Evolutionary conservation across 179 eudicot genomes (phyloP).

Genomic region (Amaranthus tricolor): DNA sequence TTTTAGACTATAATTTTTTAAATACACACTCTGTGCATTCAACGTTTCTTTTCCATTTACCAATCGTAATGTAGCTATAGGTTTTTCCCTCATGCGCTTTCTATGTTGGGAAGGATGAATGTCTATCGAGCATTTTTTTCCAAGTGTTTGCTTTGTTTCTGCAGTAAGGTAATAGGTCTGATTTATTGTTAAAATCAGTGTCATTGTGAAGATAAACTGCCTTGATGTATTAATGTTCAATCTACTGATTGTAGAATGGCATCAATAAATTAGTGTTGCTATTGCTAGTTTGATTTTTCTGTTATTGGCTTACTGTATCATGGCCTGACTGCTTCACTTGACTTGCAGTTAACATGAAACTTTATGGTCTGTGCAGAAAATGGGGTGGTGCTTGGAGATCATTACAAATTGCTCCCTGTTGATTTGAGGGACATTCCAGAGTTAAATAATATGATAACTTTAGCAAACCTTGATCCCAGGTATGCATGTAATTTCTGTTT

Average conservation of each 20-base stretch:
- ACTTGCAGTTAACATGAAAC: slow-evolving; percentile 14
- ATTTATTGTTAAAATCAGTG: not conserved
- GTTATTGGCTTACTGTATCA: not conserved
- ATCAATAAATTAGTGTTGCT: not conserved
- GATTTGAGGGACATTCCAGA: slow-evolving; percentile 73
- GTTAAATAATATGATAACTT: slow-evolving; percentile 53
- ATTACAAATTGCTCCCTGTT: slow-evolving; percentile 88
- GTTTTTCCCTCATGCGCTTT: not conserved
- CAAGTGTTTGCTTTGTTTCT: not conserved
- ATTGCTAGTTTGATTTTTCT: not conserved
- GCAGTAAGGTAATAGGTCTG: not conserved
- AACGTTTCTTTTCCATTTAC: not conserved
- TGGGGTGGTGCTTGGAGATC: slow-evolving; percentile 78
- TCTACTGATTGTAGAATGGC: not conserved
- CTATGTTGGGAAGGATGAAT: not conserved
- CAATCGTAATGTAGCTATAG: not conserved
- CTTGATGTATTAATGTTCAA: not conserved
- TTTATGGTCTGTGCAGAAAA: slow-evolving; percentile 51
- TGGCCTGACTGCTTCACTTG: slow-evolving; percentile 7
- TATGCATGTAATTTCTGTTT: slow-evolving; percentile 29
- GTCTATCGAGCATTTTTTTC: not conserved
- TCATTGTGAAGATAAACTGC: not conserved
- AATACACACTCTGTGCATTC: not conserved
- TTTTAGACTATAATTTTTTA: not conserved
- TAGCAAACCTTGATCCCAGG: slow-evolving; percentile 87